Evolutionary conservation across 1,284 basidiomycete genomes (phyloP), one percentile per base, ranked within the genome.

Genomic region (Trichosporon inkin): DNA sequence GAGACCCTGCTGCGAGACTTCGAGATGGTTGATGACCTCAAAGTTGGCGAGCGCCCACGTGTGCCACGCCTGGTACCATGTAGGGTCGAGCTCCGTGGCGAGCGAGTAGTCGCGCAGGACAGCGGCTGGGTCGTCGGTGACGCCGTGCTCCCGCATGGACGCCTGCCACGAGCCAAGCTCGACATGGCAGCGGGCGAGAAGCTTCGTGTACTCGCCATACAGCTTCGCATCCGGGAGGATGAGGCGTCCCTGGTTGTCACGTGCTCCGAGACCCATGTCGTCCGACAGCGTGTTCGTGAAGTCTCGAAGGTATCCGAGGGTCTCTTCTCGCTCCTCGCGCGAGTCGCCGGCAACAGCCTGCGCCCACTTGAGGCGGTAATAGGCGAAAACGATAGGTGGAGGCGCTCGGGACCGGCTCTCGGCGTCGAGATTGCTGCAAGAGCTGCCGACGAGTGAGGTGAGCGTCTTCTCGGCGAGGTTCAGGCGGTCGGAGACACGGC

Each of bases 1-100:
- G n/a, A 89, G 77, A 56, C 89, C 88, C n/a, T 82, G 79, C 66
- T 85, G 84, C 67, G 88, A 85, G 55, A 79, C 83, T 73, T 95
- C 91, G 64, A 92, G 80, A 69, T 88, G 84, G n/a, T 84, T 83
- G 61, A 99, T 88, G 63, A 98, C 91, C 66, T 98, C 92, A 67
- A 96, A 96, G 76, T 98, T 98, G 11, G 93, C 89, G 61, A 99
- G 80, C 6, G 96, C 95, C 93, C 94, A 99, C 0, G 92, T 94
- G 75, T 99, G 95, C 95, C 95, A 98, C 16, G 95, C 96, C 78
- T 98, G 97, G 80, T 98, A 98, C 95, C 95, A 99, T 40, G 84
- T 83, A 6, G 88, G 85, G 75, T 99, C 96, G 64, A 92, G 91
- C 72, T 92, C 88, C 2, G 95, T 98, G 0, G 96, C 91, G 37